Evolutionary conservation across 75 land plant genomes (phyloP), one percentile per base, ranked within the genome.

Genomic region (Cunninghamia lanceolata): DNA sequence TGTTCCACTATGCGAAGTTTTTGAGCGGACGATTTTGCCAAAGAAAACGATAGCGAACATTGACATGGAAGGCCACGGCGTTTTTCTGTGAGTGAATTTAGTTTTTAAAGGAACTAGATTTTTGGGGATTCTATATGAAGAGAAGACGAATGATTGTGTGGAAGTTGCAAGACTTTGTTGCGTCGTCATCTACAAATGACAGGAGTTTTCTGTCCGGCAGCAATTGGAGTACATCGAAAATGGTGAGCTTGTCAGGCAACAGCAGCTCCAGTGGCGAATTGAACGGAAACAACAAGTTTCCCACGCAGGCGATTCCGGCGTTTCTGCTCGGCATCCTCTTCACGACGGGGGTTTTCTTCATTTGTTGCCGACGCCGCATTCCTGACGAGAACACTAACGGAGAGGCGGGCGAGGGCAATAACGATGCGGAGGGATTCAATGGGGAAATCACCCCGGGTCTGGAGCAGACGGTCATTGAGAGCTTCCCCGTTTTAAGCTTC

Each of bases 351-450:
- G 28, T 86, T 39, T 74, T 89, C 19, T 45, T 74, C 21, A 59
- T 86, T 39, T 89, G 73, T 77, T 34, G 83, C 30, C 88, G 90
- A 2, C 82, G 66, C 45, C 86, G 88, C 63, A 87, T 35, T 36
- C 36, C 14, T 42, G 85, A 3, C 17, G 38, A 35, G 14, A 8
- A 34, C 13, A 11, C 47, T 47, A 34, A 13, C 2, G 4, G 47
- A 0, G 30, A 38, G 9, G 4, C 30, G 30, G 47, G 13, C 9
- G 15, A 0, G 43, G 35, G 0, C 1, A 66, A 21, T 28, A 19
- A 3, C 13, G 30, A n/a, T 70, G 32, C 34, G 0, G 74, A 70
- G 30, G 34, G 74, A 5, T n/a, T 30, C 10, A 30, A 70, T 28
- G 2, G 2, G 10, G 34, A 13, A 36, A 8, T 3, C 4, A 32